Evolutionary conservation across 306 rosid species (phyloP), one percentile per base, ranked within the genome.

Genomic region (Potentilla sterilis): DNA sequence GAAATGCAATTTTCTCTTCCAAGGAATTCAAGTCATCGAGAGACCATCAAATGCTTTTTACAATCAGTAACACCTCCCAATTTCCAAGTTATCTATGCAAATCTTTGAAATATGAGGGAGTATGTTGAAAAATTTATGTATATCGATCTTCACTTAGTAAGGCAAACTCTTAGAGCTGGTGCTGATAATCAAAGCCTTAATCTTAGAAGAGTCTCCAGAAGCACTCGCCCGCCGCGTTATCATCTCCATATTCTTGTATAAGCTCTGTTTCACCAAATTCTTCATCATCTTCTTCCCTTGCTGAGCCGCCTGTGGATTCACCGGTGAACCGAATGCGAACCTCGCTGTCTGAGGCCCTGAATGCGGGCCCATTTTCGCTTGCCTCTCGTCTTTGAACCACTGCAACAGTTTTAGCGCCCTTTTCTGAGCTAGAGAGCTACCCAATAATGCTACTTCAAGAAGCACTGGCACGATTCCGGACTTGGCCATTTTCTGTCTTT

Each of bases 161-260:
- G 98, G 91, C 78, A 96, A 86, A 69, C 99, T 96, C 73, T 92
- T 96, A 15, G 99, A 96, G 83, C 98, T 96, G 21, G 99, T 92
- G 87, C 96, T 90, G 51, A 92, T 83, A 54, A 89, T 88, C 80
- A 96, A 83, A 7, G 91, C 77, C 85, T 96, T 96, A 12, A 87
- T 73, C 48, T 80, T 87, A 10, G 89, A 80, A 55, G 88, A 69
- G 15, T 92, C 95, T 21, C 75, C 92, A 13, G 79, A 51, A 37
- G 81, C 89, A 78, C 86, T 88, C 10, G 98, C 99, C 65, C 99
- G 81, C 58, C 80, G 81, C 1, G 93, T 89, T 73, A 96, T 92
- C 70, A 89, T 83, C 72, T 96, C 97, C 98, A 96, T 81, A 54
- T 96, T 96, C 91, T 85, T 90, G 18, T 83, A 68, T 78, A 92